Evolutionary conservation across 257 asterid species (phyloP).

Genomic region (Solanum tarijense): DNA sequence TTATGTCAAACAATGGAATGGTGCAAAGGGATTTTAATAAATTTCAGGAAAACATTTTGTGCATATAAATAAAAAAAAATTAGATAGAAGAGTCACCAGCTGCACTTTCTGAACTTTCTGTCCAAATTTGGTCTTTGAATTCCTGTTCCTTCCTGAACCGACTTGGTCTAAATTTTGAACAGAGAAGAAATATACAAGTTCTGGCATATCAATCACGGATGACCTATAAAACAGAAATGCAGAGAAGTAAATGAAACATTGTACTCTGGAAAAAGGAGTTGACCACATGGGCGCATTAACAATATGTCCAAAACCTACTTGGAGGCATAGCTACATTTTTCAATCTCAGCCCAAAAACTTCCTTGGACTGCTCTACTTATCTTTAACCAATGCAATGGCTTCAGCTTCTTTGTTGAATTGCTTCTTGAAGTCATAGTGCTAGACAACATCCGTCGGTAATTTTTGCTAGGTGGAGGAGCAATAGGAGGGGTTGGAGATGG

Average conservation of each 20-base stretch:
- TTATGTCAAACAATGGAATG: not conserved
- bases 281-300: not conserved
- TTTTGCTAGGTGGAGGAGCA: constrained; percentile 28
- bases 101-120: constrained; percentile 62
- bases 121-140: constrained; percentile 15
- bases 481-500: constrained; percentile 10
- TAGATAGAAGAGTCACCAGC: constrained; percentile 35
- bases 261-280: not conserved
- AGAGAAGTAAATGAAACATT: not conserved
- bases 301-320: constrained; percentile 25
- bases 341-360: constrained; percentile 84
- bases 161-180: constrained; percentile 29
- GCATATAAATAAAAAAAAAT: not conserved
- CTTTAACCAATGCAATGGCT: constrained; percentile 89
- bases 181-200: constrained; percentile 81
- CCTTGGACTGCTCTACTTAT: constrained; percentile 69
- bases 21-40: not conserved
- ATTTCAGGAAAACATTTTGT: not conserved
- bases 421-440: constrained; percentile 4
- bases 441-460: constrained; percentile 29
- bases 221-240: constrained; percentile 44
- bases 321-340: constrained; percentile 65
- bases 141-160: constrained; percentile 20
- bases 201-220: constrained; percentile 66
- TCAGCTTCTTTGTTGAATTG: constrained; percentile 22